These are phyloP conservation scores for Solanum aculeatissimum DNA, from an alignment of 305 asterid genomes.

Conservation along the genomic window DNA sequence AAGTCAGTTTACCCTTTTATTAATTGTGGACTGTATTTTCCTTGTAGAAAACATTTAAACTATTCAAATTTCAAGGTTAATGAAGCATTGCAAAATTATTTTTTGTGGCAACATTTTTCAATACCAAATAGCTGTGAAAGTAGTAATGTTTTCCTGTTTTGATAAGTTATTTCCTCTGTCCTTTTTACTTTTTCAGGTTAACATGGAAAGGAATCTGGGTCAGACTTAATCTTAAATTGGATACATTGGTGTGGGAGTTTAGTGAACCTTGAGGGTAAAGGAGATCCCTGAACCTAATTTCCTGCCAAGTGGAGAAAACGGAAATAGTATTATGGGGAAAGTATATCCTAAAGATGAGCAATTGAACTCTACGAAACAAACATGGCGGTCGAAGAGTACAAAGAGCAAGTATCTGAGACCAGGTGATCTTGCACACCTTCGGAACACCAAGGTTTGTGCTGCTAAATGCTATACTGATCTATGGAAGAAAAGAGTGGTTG, in stretches of 20 bases:
- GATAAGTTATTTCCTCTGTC: neutral
- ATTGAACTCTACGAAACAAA: conserved; percentile 36
- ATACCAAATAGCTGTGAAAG: neutral
- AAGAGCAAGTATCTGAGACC: conserved; percentile 63
- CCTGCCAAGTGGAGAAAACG: neutral
- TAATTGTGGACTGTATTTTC: neutral
- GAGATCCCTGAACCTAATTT: neutral
- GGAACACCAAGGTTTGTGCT: conserved; percentile 58
- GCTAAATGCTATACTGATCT: conserved; percentile 68
- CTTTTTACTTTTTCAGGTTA: neutral
- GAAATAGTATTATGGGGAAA: conserved; percentile 42
- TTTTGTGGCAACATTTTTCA: neutral
- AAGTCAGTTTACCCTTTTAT: neutral
- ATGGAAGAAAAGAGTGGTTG: conserved; percentile 63
- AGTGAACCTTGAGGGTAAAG: neutral
- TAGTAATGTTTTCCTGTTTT: neutral
- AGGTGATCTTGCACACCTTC: conserved; percentile 82
- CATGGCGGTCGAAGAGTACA: conserved; percentile 31
- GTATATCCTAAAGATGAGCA: conserved; percentile 45
- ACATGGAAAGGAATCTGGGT: neutral
- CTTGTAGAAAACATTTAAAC: neutral
- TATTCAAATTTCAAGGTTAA: neutral
- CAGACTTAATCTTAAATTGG: neutral
- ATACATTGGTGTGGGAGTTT: neutral
- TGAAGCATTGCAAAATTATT: neutral